Percentiles rank a stretch among this genome's conserved stretches.
phyloP scores from a whole-genome alignment of 192 early-diverging fungal genomes.

The Entomortierella lignicola region DNA sequence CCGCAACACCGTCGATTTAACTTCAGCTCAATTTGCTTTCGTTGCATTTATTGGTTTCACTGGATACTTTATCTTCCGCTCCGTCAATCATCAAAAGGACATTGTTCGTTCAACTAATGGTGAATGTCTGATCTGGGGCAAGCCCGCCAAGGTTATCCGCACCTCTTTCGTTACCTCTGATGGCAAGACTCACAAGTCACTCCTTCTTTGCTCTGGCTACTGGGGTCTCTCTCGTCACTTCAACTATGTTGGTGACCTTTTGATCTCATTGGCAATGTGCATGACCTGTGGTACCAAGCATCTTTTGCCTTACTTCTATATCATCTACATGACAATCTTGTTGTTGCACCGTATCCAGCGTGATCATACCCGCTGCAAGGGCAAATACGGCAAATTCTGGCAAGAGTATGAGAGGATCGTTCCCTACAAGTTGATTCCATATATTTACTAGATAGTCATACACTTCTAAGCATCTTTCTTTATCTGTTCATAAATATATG shows the following conservation, averaged over 20 bases:
- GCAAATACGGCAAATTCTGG: constrained; percentile 89
- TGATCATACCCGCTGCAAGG: constrained; percentile 76
- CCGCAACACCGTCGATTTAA: constrained; percentile 77
- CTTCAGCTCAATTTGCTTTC: constrained; percentile 60
- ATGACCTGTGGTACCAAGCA: constrained; percentile 75
- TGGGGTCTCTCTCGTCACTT: constrained; percentile 90
- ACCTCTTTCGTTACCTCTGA: constrained; percentile 79
- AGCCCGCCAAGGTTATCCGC: constrained; percentile 76
- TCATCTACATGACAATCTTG: constrained; percentile 83
- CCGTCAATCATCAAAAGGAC: constrained; percentile 86
- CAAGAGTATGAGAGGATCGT: constrained; percentile 70
- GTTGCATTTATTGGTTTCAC: constrained; percentile 65
- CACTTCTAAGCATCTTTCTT: too few relatives aligned
- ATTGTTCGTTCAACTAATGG: constrained; percentile 75
- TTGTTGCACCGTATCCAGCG: constrained; percentile 74
- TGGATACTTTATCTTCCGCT: constrained; percentile 86
- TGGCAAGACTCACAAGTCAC: constrained; percentile 72
- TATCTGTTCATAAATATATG: too few relatives aligned
- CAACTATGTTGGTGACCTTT: constrained; percentile 84
- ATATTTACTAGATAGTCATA: constrained; percentile 52
- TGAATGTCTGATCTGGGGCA: constrained; percentile 82
- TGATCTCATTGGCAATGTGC: constrained; percentile 80
- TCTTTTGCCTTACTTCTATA: constrained; percentile 83
- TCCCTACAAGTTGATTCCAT: constrained; percentile 70
- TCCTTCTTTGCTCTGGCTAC: constrained; percentile 79